Evolutionary conservation across 805 yeast species (phyloP), one percentile per base, ranked within the genome.

Genomic region (Teunomyces funiuensis): DNA sequence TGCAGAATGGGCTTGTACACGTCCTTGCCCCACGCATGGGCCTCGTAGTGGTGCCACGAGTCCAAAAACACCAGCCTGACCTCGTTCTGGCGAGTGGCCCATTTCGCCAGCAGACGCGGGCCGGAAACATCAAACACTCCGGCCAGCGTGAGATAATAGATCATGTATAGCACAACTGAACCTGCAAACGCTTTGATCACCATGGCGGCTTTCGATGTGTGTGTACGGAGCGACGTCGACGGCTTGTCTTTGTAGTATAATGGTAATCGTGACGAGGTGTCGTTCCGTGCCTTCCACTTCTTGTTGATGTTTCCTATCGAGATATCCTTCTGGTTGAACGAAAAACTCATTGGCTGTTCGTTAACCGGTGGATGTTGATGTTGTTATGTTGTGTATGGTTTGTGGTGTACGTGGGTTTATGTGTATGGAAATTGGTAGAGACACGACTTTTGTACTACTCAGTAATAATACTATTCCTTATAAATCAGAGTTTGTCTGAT

Each of bases 11-110:
- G 96, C 29, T 72, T 70, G 54, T 84, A 89, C 1, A 82, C 78
- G 57, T 89, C 97, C 44, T 71, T 73, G 6, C 96, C 96, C 90
- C 95, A 88, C 0, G 85, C 97, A 54, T 85, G 71, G 19, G 70
- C 63, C 39, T 78, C 79, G 56, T 90, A 90, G 39, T 83, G 84
- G 19, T 69, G 68, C 96, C 96, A 90, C 5, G 90, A 77, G 30
- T 82, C 82, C 41, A 79, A 66, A 54, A 90, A 86, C 3, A 79
- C 88, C n/a, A 68, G 57, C 51, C 73, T 80, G 22, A 89, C 90
- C 49, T 76, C 76, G 10, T 66, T 61, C 51, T 79, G 81, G 42
- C 79, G 74, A 3, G 50, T 49, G 2, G 53, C 44, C 88, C 88
- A 82, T 28, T 51, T 38, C 11, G 33, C n/a, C n/a, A 23, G 25